These are phyloP conservation scores for Hymenotorrendiella dingleyae DNA, from an alignment of 2,329 filamentous ascomycete species.

Conservation along the genomic window DNA sequence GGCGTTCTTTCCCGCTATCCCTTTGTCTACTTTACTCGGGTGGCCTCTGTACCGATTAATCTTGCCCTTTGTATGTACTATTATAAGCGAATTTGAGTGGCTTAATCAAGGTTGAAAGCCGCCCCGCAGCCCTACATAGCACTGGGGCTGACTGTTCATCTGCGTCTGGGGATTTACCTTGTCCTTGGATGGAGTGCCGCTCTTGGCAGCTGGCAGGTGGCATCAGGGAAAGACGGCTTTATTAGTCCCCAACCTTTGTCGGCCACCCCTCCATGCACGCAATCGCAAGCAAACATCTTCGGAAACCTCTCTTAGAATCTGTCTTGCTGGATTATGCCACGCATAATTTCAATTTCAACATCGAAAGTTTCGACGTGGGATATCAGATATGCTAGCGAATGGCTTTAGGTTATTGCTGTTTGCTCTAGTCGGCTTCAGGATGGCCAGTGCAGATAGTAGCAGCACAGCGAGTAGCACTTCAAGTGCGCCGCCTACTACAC, in stretches of 20 bases:
- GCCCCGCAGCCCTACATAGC: background rate
- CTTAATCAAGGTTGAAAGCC: too few species aligned
- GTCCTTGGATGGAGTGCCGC: background rate
- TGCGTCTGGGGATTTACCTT: constrained; percentile 3
- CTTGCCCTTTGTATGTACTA: too few species aligned
- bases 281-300: too few species aligned
- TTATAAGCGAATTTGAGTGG: too few species aligned
- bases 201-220: background rate
- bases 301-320: too few species aligned
- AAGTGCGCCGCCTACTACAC: constrained; percentile 19
- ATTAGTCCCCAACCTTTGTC: background rate
- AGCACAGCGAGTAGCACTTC: constrained; percentile 15
- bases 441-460: background rate
- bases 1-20: too few species aligned
- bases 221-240: background rate
- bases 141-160: constrained; percentile 3
- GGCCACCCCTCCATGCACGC: too few species aligned
- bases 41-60: too few species aligned
- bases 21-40: too few species aligned
- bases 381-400: constrained; percentile 15
- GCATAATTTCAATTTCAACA: too few species aligned
- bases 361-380: too few species aligned
- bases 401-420: constrained; percentile 11
- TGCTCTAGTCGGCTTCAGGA: constrained; percentile 9
- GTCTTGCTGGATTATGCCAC: too few species aligned